These are phyloP conservation scores for Pyrrhoderma noxium DNA, from an alignment of 1,284 basidiomycete genomes.

Conservation along the genomic window DNA sequence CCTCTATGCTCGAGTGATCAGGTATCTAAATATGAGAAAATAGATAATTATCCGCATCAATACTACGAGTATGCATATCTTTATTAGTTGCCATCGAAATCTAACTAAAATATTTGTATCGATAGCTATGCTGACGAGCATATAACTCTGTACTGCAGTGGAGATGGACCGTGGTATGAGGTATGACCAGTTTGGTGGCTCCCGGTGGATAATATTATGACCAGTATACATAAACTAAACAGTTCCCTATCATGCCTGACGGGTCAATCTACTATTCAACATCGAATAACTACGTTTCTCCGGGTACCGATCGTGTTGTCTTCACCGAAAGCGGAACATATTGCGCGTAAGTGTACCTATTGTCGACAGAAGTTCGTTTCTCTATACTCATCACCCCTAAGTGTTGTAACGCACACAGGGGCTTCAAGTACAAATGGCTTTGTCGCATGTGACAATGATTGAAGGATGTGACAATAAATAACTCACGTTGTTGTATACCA, in stretches of 20 bases:
- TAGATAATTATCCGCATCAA: constrained; percentile 19
- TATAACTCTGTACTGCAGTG: constrained; percentile 18
- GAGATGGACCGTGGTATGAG: constrained; percentile 19
- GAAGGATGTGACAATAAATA: not conserved
- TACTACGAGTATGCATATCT: constrained; percentile 13
- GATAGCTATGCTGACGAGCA: constrained; percentile 15
- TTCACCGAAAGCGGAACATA: constrained; percentile 25
- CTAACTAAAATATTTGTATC: not conserved
- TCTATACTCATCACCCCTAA: constrained; percentile 1
- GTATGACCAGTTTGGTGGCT: not conserved
- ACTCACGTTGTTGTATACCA: too few relatives aligned
- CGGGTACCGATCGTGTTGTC: constrained; percentile 26
- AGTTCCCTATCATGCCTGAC: constrained; percentile 25
- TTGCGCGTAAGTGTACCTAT: constrained; percentile 21
- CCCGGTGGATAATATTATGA: not conserved
- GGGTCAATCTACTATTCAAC: constrained; percentile 24
- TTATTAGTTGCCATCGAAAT: not conserved
- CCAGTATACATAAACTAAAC: not conserved
- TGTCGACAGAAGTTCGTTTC: not conserved
- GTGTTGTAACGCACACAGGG: constrained; percentile 19
- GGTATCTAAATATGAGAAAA: not conserved
- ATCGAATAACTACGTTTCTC: constrained; percentile 19
- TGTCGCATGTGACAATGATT: constrained; percentile 18
- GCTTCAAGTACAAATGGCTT: constrained; percentile 18
- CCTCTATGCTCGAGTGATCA: not conserved